phyloP scores from a whole-genome alignment of 805 yeast species.

The Hanseniaspora hatyaiensis region DNA sequence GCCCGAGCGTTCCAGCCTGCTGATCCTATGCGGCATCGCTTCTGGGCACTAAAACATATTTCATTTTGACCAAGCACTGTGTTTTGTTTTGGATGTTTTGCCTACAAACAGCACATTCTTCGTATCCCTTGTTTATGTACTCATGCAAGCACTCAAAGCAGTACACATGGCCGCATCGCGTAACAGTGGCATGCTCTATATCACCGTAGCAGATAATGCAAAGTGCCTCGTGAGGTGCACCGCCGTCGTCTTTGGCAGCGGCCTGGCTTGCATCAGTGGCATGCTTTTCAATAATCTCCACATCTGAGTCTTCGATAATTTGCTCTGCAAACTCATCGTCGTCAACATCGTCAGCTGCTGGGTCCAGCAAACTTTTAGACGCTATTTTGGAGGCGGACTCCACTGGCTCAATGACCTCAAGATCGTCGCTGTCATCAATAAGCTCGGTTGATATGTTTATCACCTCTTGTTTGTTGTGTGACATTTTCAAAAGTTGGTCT shows the following conservation, averaged over 20 bases:
- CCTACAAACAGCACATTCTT: slow-evolving; percentile 37
- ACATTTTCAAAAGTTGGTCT: no score
- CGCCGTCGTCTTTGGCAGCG: no score
- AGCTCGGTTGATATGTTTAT: no score
- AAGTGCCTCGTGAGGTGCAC: slow-evolving; percentile 27
- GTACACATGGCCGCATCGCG: slow-evolving; percentile 49
- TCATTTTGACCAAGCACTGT: slow-evolving; percentile 27
- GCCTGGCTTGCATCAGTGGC: no score
- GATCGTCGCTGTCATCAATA: no score
- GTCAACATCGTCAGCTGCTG: slow-evolving; percentile 10
- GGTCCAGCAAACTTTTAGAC: no score
- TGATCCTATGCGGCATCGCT: no score
- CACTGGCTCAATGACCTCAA: no score
- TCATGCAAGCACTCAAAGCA: slow-evolving; percentile 43
- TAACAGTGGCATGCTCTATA: slow-evolving; percentile 37
- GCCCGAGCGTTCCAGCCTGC: no score
- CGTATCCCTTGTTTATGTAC: slow-evolving; percentile 27
- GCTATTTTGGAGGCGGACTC: background rate
- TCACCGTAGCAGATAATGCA: slow-evolving; percentile 48
- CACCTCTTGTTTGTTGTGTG: no score
- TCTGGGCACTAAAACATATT: slow-evolving; percentile 21
- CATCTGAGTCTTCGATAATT: slow-evolving; percentile 31
- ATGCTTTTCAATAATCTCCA: slow-evolving; percentile 20
- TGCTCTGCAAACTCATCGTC: slow-evolving; percentile 22
- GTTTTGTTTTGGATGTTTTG: slow-evolving; percentile 28